Evolutionary conservation across 2,329 filamentous ascomycete species (phyloP), one percentile per base, ranked within the genome.

Genomic region (Stenocarpella maydis): DNA sequence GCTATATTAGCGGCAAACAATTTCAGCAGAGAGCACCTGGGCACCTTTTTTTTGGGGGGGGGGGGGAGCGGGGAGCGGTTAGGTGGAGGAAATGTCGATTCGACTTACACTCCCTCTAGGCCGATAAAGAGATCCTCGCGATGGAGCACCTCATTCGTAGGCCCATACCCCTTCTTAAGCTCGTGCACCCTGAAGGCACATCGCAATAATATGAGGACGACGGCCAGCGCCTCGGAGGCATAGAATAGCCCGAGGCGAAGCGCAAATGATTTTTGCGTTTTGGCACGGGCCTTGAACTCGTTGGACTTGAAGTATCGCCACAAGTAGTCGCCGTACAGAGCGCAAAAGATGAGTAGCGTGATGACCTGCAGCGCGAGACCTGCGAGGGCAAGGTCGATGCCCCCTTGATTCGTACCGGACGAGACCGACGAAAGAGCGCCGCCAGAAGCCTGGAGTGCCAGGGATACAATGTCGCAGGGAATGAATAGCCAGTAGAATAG

Each of bases 111-210:
- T 31, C 70, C 65, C 55, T 69, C 65, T 14, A 73, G 70, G 66
- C 71, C 73, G 8, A 55, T 73, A n/a, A 74, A 75, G 54, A 74
- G 55, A 50, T 70, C 60, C 8, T 60, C 72, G 2, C 37, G 21
- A n/a, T 41, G 43, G 17, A 67, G 41, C n/a, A 34, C 72, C 19
- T 73, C 50, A 49, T 90, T 86, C 67, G 91, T 77, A 7, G 81
- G 76, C 0, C 88, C 89, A 81, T 89, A 92, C 1, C 90, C 90
- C 47, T 89, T 80, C 71, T 85, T 87, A 70, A 92, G 77, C 78
- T 92, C 90, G 12, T 88, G 87, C 50, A 91, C 88, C 66, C 90
- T 84, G 76, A 89, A 92, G 12, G 86, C 82, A 72, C 86, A 90
- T 19, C 90, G 82, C 4, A 85, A 84, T 47, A 91, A 85, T 72